phyloP scores from a whole-genome alignment of 208 protist species.

The Blastocrithidia nonstop region DNA sequence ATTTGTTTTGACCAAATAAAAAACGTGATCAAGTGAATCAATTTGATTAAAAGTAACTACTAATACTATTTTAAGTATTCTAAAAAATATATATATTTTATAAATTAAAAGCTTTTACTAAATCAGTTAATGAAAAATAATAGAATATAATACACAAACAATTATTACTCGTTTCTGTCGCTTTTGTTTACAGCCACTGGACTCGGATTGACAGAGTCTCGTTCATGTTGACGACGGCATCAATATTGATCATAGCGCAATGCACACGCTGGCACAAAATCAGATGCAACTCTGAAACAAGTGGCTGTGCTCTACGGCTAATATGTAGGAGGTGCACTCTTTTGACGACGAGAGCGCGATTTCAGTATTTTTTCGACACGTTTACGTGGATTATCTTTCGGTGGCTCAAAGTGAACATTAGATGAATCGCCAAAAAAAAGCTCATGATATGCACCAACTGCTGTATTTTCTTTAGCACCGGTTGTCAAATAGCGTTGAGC shows the following conservation, averaged over 20 bases:
- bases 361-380: slow-evolving; percentile 26
- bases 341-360: slow-evolving; percentile 10
- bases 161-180: slow-evolving; percentile 3
- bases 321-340: slow-evolving; percentile 6
- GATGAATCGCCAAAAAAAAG: slow-evolving; percentile 59
- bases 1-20: too few species aligned
- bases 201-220: neutral
- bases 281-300: slow-evolving; percentile 25
- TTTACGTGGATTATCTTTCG: slow-evolving; percentile 46
- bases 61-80: neutral
- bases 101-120: slow-evolving; percentile 6
- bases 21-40: too few species aligned
- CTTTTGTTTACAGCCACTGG: neutral
- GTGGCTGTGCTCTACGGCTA: slow-evolving; percentile 13
- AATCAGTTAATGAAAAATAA: slow-evolving; percentile 5
- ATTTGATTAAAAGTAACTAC: slow-evolving; percentile 4
- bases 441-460: slow-evolving; percentile 43
- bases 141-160: neutral
- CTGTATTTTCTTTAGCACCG: slow-evolving; percentile 9
- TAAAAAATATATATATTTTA: slow-evolving; percentile 5
- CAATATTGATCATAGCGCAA: slow-evolving; percentile 11
- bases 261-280: slow-evolving; percentile 77
- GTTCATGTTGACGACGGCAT: slow-evolving; percentile 2
- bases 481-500: slow-evolving; percentile 16
- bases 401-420: slow-evolving; percentile 25